Percentiles rank a stretch among this genome's conserved stretches.
phyloP scores from a whole-genome alignment of 1,284 basidiomycete species.

The Malassezia yamatoensis region DNA sequence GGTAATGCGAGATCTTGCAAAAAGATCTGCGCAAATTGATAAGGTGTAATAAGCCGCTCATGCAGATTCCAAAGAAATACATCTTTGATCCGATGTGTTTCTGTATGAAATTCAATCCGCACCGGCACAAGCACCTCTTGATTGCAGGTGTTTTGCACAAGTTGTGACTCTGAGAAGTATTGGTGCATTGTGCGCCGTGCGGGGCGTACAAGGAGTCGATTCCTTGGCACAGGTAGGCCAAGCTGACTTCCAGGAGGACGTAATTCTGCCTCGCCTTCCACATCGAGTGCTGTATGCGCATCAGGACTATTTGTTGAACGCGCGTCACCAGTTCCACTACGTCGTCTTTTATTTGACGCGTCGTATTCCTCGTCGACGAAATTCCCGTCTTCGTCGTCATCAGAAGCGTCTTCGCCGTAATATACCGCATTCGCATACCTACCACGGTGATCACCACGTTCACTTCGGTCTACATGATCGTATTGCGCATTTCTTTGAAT shows the following conservation, averaged over 20 bases:
- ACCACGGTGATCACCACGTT: not conserved
- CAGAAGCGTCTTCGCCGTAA: constrained; percentile 30
- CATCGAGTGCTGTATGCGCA: constrained; percentile 11
- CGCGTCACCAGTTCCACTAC: not conserved
- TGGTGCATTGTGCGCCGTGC: constrained; percentile 59
- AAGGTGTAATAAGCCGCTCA: constrained; percentile 64
- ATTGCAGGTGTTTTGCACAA: constrained; percentile 27
- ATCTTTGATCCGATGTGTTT: constrained; percentile 79
- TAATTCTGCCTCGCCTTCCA: constrained; percentile 26
- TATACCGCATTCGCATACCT: constrained; percentile 23
- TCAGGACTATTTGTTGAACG: constrained; percentile 4
- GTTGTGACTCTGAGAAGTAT: constrained; percentile 54
- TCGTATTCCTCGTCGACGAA: constrained; percentile 21
- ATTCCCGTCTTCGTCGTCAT: constrained; percentile 28
- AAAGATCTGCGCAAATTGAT: constrained; percentile 72
- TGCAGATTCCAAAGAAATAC: constrained; percentile 93
- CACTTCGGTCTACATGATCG: not conserved
- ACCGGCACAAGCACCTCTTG: constrained; percentile 74
- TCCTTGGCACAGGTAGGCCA: constrained; percentile 70
- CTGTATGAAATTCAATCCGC: constrained; percentile 85
- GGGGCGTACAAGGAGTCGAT: constrained; percentile 60
- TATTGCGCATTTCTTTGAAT: constrained; percentile 49
- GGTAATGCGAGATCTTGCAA: constrained; percentile 78
- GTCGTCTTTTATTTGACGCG: constrained; percentile 22
- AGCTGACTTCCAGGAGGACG: constrained; percentile 59